Percentiles rank a stretch among this genome's conserved stretches.
Conservation (phyloP, 441 rosid species). For the Eruca vesicaria region DNA sequence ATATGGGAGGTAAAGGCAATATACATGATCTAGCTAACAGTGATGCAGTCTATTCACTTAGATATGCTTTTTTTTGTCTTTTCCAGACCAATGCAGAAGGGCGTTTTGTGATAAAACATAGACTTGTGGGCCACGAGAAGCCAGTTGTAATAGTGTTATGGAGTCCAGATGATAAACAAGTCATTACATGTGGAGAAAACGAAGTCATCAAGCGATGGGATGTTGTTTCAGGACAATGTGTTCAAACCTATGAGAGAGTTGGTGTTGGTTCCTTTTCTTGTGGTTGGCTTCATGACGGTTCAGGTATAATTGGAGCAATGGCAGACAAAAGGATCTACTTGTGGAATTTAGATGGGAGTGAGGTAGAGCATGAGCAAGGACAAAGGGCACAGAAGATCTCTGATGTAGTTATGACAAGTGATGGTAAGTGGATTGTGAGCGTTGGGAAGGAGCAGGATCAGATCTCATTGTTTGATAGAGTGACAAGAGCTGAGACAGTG, state of each 20-base stretch:
- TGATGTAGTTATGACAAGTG: slow-evolving; percentile 58
- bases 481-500: slow-evolving; percentile 44
- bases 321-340: slow-evolving; percentile 46
- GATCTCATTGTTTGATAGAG: slow-evolving; percentile 53
- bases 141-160: slow-evolving; percentile 57
- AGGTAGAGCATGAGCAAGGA: slow-evolving; percentile 44
- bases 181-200: slow-evolving; percentile 57
- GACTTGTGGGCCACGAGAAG: slow-evolving; percentile 50
- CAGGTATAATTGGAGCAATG: slow-evolving; percentile 45
- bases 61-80: slow-evolving; percentile 30
- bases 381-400: neutral
- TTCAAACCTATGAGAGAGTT: slow-evolving; percentile 42
- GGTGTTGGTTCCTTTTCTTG: slow-evolving; percentile 50
- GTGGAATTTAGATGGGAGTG: slow-evolving; percentile 60
- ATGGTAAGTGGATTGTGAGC: slow-evolving; percentile 63
- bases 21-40: too few relatives aligned
- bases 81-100: slow-evolving; percentile 50
- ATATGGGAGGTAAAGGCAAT: slow-evolving; percentile 65
- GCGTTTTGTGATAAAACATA: slow-evolving; percentile 45
- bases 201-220: slow-evolving; percentile 57
- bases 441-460: slow-evolving; percentile 44
- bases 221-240: slow-evolving; percentile 49
- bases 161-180: slow-evolving; percentile 54
- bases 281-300: slow-evolving; percentile 56
- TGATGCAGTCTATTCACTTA: slow-evolving; percentile 41